phyloP scores from a whole-genome alignment of 805 yeast genomes.

The Myxozyma lipomycoides region DNA sequence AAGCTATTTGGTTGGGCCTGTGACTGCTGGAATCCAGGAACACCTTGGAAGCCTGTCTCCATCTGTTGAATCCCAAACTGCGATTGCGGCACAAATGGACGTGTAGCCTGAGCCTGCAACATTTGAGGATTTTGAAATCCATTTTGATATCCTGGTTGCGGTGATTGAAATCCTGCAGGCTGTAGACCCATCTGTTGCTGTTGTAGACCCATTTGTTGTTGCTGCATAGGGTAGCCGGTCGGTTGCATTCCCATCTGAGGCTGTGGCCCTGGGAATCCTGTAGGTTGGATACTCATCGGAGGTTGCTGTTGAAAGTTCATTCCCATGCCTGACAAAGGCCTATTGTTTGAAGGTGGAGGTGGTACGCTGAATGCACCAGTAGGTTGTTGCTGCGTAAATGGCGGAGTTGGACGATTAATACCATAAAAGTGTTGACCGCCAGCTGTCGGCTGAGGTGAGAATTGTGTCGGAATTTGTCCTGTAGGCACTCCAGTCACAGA shows the following conservation, averaged over 20 bases:
- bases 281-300: neutral
- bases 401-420: constrained; percentile 23
- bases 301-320: neutral
- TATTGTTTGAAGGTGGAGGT: constrained; percentile 9
- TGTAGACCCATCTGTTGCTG: neutral
- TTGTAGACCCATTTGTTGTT: neutral
- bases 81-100: constrained; percentile 23
- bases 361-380: neutral
- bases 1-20: neutral
- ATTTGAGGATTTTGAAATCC: constrained; percentile 49
- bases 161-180: constrained; percentile 12
- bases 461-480: neutral
- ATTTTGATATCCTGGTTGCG: constrained; percentile 21
- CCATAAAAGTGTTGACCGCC: constrained; percentile 9
- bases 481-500: neutral
- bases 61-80: constrained; percentile 24
- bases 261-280: neutral
- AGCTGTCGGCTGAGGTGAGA: constrained; percentile 1
- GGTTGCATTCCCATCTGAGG: neutral
- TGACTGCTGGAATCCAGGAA: constrained; percentile 12
- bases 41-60: constrained; percentile 24
- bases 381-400: constrained; percentile 8
- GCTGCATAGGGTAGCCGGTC: neutral
- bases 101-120: constrained; percentile 25
- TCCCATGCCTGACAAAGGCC: neutral